Conservation (phyloP, 1,284 basidiomycete genomes). For the Puccinia horiana region DNA sequence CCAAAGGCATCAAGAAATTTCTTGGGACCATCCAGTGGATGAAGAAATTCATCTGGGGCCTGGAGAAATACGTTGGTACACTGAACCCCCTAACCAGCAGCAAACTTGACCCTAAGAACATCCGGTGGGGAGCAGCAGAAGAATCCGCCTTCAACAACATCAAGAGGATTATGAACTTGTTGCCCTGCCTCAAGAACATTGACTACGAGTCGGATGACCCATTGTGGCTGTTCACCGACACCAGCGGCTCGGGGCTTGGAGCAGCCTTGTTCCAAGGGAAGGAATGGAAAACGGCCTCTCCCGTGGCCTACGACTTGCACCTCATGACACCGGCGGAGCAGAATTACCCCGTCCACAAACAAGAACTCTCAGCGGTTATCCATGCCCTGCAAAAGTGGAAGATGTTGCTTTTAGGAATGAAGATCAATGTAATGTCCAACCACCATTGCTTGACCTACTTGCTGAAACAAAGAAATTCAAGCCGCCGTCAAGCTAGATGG, state of each 20-base stretch:
- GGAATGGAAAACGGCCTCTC: no score
- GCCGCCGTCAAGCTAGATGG: constrained; percentile 59
- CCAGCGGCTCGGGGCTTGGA: no score
- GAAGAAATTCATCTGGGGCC: no score
- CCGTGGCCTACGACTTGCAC: no score
- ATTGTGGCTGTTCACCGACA: no score
- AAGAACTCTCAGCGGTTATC: neutral
- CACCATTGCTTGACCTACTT: constrained; percentile 50
- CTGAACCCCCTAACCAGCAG: no score
- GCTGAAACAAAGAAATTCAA: constrained; percentile 58
- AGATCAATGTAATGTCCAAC: no score
- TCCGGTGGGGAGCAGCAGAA: neutral
- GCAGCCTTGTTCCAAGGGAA: no score
- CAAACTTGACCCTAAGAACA: neutral
- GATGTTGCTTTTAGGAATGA: no score
- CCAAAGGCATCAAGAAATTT: constrained; percentile 11
- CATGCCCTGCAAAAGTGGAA: neutral
- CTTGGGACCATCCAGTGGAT: neutral
- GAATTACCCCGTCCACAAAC: constrained; percentile 7
- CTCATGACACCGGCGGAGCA: neutral
- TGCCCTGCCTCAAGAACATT: neutral
- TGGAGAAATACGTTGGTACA: no score
- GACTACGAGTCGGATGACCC: neutral
- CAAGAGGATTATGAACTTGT: neutral
- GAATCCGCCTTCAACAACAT: neutral